Conservation (phyloP, 1,139 yeast species). For the Taiozyma sp. region DNA sequence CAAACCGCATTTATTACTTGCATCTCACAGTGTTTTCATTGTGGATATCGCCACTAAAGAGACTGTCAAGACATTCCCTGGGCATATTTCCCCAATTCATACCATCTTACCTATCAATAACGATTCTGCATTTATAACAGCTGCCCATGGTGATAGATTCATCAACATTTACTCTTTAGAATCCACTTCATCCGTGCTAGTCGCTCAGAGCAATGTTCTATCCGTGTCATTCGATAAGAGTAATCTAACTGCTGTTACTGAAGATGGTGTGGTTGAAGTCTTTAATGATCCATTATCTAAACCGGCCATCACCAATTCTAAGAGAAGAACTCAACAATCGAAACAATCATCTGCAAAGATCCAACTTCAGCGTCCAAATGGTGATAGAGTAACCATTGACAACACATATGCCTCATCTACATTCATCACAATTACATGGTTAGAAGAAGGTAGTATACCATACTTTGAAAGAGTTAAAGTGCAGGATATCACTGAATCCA, state of each 20-base stretch:
- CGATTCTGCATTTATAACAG: constrained; percentile 48
- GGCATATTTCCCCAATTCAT: constrained; percentile 64
- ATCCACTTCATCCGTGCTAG: constrained; percentile 45
- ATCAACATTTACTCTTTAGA: constrained; percentile 59
- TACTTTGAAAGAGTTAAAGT: constrained; percentile 57
- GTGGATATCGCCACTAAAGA: constrained; percentile 35
- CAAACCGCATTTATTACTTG: constrained; percentile 47
- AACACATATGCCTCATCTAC: constrained; percentile 37
- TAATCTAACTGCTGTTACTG: constrained; percentile 51
- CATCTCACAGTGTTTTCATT: constrained; percentile 57
- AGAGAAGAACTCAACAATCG: constrained; percentile 39
- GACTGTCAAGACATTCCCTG: constrained; percentile 52
- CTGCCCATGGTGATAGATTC: constrained; percentile 75
- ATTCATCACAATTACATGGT: constrained; percentile 53
- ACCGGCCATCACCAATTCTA: constrained; percentile 24
- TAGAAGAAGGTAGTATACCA: constrained; percentile 64
- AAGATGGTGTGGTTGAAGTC: constrained; percentile 62
- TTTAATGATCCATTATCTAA: constrained; percentile 49
- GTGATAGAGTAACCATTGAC: constrained; percentile 36
- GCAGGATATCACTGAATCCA: constrained; percentile 33
- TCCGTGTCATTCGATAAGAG: constrained; percentile 38
- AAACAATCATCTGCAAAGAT: constrained; percentile 42
- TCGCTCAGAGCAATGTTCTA: constrained; percentile 55
- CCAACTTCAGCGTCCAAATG: constrained; percentile 38
- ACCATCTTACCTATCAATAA: constrained; percentile 37